Percentiles rank a stretch among this genome's conserved stretches.
Conservation (phyloP, 1,284 basidiomycete genomes). For the Ustilago hordei region DNA sequence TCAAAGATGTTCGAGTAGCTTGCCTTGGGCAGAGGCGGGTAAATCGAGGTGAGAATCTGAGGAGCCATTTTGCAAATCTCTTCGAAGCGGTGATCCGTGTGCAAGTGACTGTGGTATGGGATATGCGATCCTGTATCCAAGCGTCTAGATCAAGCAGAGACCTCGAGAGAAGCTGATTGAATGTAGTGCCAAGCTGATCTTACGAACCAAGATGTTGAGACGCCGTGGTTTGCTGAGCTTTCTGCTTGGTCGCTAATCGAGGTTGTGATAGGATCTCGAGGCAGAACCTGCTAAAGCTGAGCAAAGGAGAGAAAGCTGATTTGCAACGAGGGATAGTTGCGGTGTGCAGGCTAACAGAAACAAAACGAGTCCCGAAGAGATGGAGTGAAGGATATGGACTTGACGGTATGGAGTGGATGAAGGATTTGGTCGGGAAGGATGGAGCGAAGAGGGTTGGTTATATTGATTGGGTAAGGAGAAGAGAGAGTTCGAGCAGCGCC, state of each 20-base stretch:
- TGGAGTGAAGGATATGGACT: not conserved
- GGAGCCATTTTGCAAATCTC: constrained; percentile 29
- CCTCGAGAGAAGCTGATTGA: not conserved
- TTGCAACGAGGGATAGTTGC: not conserved
- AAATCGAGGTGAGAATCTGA: constrained; percentile 54
- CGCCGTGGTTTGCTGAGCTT: not conserved
- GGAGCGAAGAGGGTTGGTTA: constrained; percentile 9
- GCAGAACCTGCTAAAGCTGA: not conserved
- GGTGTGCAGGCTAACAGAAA: not conserved
- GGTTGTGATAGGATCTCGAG: not conserved
- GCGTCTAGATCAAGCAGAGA: not conserved
- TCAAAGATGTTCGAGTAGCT: constrained; percentile 55
- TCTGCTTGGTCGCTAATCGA: not conserved
- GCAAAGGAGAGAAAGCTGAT: not conserved
- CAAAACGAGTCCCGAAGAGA: not conserved
- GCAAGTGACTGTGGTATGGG: not conserved
- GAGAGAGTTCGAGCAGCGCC: constrained; percentile 3
- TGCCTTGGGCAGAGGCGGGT: constrained; percentile 49
- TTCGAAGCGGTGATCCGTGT: not conserved
- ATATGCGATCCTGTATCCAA: not conserved
- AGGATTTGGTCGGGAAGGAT: constrained; percentile 3
- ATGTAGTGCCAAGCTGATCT: not conserved
- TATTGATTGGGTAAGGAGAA: constrained; percentile 11
- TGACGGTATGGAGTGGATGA: not conserved
- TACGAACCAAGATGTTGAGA: not conserved